Percentiles rank a stretch among this genome's conserved stretches.
phyloP scores from a whole-genome alignment of 805 yeast species.

The Saturnispora serradocipensis region DNA sequence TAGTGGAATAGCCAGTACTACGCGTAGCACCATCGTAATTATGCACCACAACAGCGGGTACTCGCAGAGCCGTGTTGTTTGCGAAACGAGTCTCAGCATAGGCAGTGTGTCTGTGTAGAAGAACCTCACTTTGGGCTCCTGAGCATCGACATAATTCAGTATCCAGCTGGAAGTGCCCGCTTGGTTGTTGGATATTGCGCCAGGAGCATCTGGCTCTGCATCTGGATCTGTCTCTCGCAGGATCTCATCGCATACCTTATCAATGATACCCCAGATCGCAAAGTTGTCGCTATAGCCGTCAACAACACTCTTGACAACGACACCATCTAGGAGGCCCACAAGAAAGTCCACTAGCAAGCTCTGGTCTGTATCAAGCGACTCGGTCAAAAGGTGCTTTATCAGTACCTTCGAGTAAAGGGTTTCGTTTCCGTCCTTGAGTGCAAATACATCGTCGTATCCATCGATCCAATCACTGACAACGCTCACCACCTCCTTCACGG shows the following conservation, averaged over 20 bases:
- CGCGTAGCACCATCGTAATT: conserved; percentile 2
- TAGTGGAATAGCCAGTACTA: background rate
- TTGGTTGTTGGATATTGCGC: too few relatives aligned
- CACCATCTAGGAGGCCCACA: conserved; percentile 32
- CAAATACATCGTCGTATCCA: background rate
- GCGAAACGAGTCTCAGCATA: background rate
- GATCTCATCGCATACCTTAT: conserved; percentile 13
- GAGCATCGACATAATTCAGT: background rate
- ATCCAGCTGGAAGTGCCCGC: background rate
- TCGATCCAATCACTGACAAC: conserved; percentile 1
- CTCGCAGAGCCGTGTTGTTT: background rate
- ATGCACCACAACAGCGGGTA: conserved; percentile 7
- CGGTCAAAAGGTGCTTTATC: background rate
- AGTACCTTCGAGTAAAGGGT: background rate
- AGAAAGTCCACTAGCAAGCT: conserved; percentile 31
- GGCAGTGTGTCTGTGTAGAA: conserved; percentile 10
- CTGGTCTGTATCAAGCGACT: background rate
- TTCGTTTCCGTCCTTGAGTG: background rate
- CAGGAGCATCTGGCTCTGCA: background rate
- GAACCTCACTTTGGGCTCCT: background rate
- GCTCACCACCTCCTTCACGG: conserved; percentile 6
- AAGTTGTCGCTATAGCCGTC: conserved; percentile 43
- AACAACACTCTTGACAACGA: conserved; percentile 32
- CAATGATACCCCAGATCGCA: conserved; percentile 38
- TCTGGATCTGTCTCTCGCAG: background rate